Conservation (phyloP, 2,329 filamentous ascomycete species). For the Aureobasidium uvarum region DNA sequence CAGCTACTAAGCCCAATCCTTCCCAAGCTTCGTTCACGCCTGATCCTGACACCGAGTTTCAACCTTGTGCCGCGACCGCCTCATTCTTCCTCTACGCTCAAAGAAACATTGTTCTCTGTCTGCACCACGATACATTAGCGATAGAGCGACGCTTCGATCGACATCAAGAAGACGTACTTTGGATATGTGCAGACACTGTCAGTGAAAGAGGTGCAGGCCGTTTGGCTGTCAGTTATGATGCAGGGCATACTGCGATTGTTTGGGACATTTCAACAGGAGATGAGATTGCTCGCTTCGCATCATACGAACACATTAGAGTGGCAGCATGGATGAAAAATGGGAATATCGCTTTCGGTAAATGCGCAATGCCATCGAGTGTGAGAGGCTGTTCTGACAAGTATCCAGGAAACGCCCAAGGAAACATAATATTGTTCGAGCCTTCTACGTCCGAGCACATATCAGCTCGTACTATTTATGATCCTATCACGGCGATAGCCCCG, state of each 20-base stretch:
- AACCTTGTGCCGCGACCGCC: constrained; percentile 86
- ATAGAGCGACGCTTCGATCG: constrained; percentile 82
- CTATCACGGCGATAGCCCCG: constrained; percentile 89
- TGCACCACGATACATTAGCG: constrained; percentile 87
- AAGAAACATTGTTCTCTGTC: constrained; percentile 75
- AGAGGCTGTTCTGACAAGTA: constrained; percentile 10
- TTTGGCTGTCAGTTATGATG: constrained; percentile 89
- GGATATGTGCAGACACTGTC: constrained; percentile 86
- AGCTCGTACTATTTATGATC: constrained; percentile 87
- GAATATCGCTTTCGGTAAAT: constrained; percentile 90
- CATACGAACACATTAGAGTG: constrained; percentile 80
- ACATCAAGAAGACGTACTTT: constrained; percentile 77
- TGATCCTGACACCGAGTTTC: constrained; percentile 59
- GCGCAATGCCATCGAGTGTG: not conserved
- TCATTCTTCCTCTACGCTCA: constrained; percentile 88
- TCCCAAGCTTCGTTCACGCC: constrained; percentile 48
- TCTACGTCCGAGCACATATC: constrained; percentile 90
- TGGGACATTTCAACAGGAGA: constrained; percentile 94
- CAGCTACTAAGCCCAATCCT: constrained; percentile 36
- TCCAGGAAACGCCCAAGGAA: constrained; percentile 84
- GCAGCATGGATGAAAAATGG: constrained; percentile 97
- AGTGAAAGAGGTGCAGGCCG: constrained; percentile 83
- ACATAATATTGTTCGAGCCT: constrained; percentile 91
- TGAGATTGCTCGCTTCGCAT: constrained; percentile 86
- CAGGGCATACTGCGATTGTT: constrained; percentile 85